Evolutionary conservation across 1,139 yeast genomes (phyloP), one percentile per base, ranked within the genome.

Genomic region (Zygosaccharomyces sapae): DNA sequence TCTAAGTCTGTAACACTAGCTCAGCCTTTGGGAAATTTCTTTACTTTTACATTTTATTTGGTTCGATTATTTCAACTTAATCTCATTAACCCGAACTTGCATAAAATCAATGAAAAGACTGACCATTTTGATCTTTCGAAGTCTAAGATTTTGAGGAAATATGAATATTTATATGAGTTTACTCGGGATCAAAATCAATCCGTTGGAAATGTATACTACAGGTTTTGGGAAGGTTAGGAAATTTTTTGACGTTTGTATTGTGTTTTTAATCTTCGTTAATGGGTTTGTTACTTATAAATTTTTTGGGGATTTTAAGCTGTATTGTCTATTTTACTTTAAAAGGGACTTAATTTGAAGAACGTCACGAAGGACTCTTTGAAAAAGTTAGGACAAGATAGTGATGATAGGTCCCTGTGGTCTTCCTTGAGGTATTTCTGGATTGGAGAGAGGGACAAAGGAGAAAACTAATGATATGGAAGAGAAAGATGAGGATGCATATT

Each of bases 1-100:
- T 69, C 72, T 1, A 72, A 77, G 51, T 70, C 79, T 7, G 58
- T 61, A n/a, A 56, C 74, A 0, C 54, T 75, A 6, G 81, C 79
- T 0, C 54, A 73, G 30, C 81, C 80, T 0, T 53, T 70, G 8
- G 84, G 84, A 0, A 62, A 67, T n/a, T 45, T 59, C 0, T 60
- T 75, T 41, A 68, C 70, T 16, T 48, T 62, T 25, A 29, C 67
- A 31, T 65, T 66, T 45, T 70, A 61, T 52, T 41, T 57, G 13
- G 51, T 65, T 9, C 49, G 71, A 38, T 54, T 69, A 8, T 47
- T 66, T 50, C 69, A 69, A 44, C 72, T 68, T 43, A 66, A 62
- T 45, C 43, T 62, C 10, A 52, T 58, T 18, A 55, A 53, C 7
- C 65, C 65, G 1, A 55, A 55, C 16, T 56, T 64, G 35, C 56